Base-by-base conservation (phyloP, 164 flowering plant species). In the Annona cherimola region DNA sequence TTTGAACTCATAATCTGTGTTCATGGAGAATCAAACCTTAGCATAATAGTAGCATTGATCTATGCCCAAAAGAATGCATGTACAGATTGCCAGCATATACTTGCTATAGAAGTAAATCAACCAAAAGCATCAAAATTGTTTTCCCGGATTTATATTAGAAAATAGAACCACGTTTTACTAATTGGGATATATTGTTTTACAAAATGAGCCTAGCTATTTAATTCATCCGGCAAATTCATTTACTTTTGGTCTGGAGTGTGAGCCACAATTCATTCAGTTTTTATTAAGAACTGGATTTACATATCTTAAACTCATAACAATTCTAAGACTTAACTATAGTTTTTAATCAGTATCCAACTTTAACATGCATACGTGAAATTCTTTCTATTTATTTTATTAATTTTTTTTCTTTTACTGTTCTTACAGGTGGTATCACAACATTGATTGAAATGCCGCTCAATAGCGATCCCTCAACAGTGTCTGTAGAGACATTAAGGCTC, bases 381-480 rank as follows among this genome's bases (percentile, higher is more conserved):
- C 35, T 26, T 26, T 26, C 35, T 26, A 26, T 26, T 26, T 26
- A 26, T 26, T 26, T 26, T 26, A 26, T 26, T 26, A 26, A 26
- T 26, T 26, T 26, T 26, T 26, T 26, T 26, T 26, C 35, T 26
- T 26, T 26, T 26, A 26, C 62, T 69, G 46, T 61, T 63, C 61
- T 66, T 68, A 42, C 84, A 94, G 98, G 99, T 74, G 99, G 99
- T 18, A 79, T 96, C 74, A 96, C 99, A 62, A 93, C 95, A 46
- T 73, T 96, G 79, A 75, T 96, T 72, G 99, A 96, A 80, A 93
- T 96, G 99, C 99, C 99, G 61, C 81, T 96, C 4, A 96, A 96
- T 76, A 91, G 87, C 74, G 63, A 63, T 39, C 98, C 99, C 14
- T 89, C 99, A 70, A 95, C 99, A 44, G 89, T 88, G 62, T 89